phyloP scores from a whole-genome alignment of 2,329 filamentous ascomycete species.

The Chaetomium olivaceum region DNA sequence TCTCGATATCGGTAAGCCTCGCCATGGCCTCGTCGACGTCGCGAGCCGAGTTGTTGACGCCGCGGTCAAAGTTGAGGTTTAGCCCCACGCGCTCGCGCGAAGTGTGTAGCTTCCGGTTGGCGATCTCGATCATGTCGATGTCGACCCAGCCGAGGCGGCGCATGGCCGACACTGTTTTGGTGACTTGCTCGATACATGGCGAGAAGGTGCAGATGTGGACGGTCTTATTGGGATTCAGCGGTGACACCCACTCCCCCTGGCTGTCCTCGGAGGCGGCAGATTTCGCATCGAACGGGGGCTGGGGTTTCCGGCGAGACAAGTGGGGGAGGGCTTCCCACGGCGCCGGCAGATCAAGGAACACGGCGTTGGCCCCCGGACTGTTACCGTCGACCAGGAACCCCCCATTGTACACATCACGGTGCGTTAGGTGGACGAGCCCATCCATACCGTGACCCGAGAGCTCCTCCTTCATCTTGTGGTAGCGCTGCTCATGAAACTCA shows the following conservation, averaged over 20 bases:
- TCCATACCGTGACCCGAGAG: conserved; percentile 67
- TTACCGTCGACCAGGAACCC: conserved; percentile 66
- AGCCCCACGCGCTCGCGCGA: conserved; percentile 78
- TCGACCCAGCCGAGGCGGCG: conserved; percentile 84
- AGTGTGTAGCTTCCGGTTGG: conserved; percentile 76
- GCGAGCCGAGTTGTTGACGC: conserved; percentile 67
- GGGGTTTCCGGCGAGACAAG: conserved; percentile 58
- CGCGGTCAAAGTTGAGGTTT: conserved; percentile 64
- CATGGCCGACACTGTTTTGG: conserved; percentile 77
- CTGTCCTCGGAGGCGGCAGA: conserved; percentile 24
- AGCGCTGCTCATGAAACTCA: conserved; percentile 76
- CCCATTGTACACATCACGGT: conserved; percentile 75
- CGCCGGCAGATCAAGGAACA: conserved; percentile 79
- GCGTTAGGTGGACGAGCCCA: conserved; percentile 68
- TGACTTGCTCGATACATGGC: conserved; percentile 95
- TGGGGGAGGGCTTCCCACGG: conserved; percentile 79
- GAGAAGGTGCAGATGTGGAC: conserved; percentile 91
- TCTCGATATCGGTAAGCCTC: conserved; percentile 72
- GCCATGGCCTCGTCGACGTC: conserved; percentile 78
- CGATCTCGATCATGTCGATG: conserved; percentile 90
- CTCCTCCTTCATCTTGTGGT: conserved; percentile 67
- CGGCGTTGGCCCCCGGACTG: conserved; percentile 65
- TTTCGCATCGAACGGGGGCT: conserved; percentile 25
- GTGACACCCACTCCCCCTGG: conserved; percentile 52
- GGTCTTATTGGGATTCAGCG: conserved; percentile 69